Evolutionary conservation across 106 monocot species (phyloP), one percentile per base, ranked within the genome.

Genomic region (Dendrobium nobile): DNA sequence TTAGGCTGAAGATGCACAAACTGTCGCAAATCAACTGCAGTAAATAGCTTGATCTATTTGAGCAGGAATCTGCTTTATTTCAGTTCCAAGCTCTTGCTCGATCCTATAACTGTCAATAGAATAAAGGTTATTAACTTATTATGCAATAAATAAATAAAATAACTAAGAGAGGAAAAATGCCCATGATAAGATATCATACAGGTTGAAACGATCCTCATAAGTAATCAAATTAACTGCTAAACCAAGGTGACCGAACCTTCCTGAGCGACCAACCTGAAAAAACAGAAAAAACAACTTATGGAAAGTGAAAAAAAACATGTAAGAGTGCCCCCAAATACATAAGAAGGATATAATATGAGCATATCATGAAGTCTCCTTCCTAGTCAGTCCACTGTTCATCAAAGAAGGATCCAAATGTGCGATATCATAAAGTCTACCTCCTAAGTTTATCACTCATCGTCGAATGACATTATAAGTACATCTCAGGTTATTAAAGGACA

Each of bases 61-160:
- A 9, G 90, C 89, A 43, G 97, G 97, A 81, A 98, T 98, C 78
- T 92, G 89, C 77, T 94, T 94, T 55, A 98, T 98, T 80, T 98
- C 97, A 54, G 97, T 98, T 41, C 97, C 97, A 79, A 98, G 88
- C 82, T 98, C 94, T 88, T 98, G 90, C 84, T 98, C 97, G 73
- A 94, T 98, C 88, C 94, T 90, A 86, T 91, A 91, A 82, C 97
- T 98, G 83, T 37, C 67, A 5, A 82, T 59, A 42, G 61, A n/a
- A 72, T 13, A 65, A 70, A 27, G 17, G 43, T 18, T 43, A 74
- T 27, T 27, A 27, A 27, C 27, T 27, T 27, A 27, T 43, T 42
- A 4, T 6, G 4, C 40, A 13, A 70, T 31, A 31, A 70, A 70
- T 31, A 27, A 37, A 37, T 3, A 70, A 13, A 15, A 31, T 37